These are phyloP conservation scores for Lactarius sanguifluus DNA, from an alignment of 768 basidiomycete species.

Conservation along the genomic window DNA sequence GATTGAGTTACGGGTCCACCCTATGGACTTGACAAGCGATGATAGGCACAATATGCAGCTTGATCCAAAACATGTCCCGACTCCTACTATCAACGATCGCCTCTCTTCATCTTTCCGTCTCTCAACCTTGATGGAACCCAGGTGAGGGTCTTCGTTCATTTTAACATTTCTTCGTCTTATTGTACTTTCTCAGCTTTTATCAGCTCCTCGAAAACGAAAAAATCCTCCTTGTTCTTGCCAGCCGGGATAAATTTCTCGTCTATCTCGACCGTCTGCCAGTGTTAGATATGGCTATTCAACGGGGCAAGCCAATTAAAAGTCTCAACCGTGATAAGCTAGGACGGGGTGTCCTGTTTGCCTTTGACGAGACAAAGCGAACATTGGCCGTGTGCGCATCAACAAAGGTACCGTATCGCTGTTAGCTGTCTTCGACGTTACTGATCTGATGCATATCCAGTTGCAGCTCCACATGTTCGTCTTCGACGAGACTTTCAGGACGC, in stretches of 20 bases:
- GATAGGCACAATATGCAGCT: constrained; percentile 20
- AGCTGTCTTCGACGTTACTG: neutral
- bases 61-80: constrained; percentile 12
- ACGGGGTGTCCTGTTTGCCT: constrained; percentile 45
- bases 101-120: constrained; percentile 4
- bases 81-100: constrained; percentile 11
- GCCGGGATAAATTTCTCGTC: constrained; percentile 1
- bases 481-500: constrained; percentile 44
- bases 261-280: constrained; percentile 18
- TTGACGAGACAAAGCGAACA: constrained; percentile 52
- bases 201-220: constrained; percentile 27
- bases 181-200: constrained; percentile 5
- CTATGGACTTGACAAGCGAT: constrained; percentile 19
- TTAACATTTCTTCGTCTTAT: neutral
- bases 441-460: constrained; percentile 28
- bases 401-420: constrained; percentile 37
- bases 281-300: constrained; percentile 3
- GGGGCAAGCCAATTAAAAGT: neutral
- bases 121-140: neutral
- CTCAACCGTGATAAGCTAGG: constrained; percentile 51
- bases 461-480: constrained; percentile 48
- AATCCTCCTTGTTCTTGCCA: constrained; percentile 20
- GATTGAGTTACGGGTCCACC: constrained; percentile 8
- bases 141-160: constrained; percentile 1
- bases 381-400: constrained; percentile 45